Evolutionary conservation across 2,329 filamentous ascomycete species (phyloP).

Genomic region (Esteya vermicola): DNA sequence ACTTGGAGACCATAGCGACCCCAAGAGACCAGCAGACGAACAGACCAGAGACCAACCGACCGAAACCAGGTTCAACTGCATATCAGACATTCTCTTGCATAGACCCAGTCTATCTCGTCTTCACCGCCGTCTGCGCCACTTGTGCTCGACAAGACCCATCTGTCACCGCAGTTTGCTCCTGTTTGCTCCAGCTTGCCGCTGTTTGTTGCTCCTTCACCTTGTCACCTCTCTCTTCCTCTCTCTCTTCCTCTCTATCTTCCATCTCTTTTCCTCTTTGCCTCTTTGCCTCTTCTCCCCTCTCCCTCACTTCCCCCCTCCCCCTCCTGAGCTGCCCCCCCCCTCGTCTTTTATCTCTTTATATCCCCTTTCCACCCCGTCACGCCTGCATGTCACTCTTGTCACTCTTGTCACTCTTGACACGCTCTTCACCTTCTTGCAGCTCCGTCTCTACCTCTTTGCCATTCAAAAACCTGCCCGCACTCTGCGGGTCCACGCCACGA

Average conservation of each 20-base stretch:
- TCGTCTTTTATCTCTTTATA: no score
- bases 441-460: neutral
- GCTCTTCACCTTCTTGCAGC: neutral
- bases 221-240: neutral
- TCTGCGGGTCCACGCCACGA: conserved; percentile 4
- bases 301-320: neutral
- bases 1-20: no score
- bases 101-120: neutral
- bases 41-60: no score
- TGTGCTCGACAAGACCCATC: neutral
- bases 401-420: neutral
- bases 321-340: no score
- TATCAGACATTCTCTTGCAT: neutral
- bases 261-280: neutral
- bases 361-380: no score
- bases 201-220: neutral
- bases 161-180: no score
- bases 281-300: neutral
- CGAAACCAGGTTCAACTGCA: no score
- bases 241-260: neutral
- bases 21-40: no score
- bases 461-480: conserved; percentile 1
- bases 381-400: neutral
- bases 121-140: neutral
- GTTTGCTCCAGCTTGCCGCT: no score